Base-by-base conservation (phyloP, 176 grass and related monocot genomes). In the Ananas comosus region DNA sequence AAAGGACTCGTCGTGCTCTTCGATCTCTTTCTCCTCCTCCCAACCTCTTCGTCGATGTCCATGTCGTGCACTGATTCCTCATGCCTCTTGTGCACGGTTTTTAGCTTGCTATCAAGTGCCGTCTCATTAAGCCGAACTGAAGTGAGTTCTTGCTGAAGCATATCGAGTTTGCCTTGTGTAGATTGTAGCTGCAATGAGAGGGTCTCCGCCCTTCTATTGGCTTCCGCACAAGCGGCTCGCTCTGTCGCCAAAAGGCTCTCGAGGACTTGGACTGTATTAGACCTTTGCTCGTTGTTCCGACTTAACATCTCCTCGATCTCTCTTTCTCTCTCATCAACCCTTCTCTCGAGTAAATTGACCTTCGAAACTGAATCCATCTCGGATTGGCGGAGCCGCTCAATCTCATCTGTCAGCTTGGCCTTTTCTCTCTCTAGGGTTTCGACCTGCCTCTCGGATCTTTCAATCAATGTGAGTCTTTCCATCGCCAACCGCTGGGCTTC, bases 1-100 rank as follows among this genome's bases (percentile, higher is more conserved):
- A 86, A 88, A 1, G 90, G 95, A 74, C 95, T 99, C 11, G 87
- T 88, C 25, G 84, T 93, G 77, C 89, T 99, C 80, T 99, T 99
- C 17, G 86, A 79, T 66, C 90, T 87, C 72, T 99, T 99, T 73
- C 82, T 86, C 25, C 70, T 74, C 84, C 82, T 90, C 23, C 51
- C 86, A n/a, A 68, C 64, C 11, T 85, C 86, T 61, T 86, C 82
- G 8, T 89, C 86, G 8, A 99, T 53, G 49, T 99, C 89, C 87
- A 99, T 93, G 56, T 99, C 85, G 75, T 99, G 94, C 49, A 99
- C 89, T 10, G 94, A 91, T 72, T 99, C 89, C 13, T 64, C 53
- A 42, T 85, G 89, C 72, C 88, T 90, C 25, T 77, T 85, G 9
- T 77, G 74, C 12, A 81, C 81, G 12, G 74, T 66, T 74, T 83